These are phyloP conservation scores for Corymbia citriodora DNA, from an alignment of 441 rosid genomes.

Conservation along the genomic window DNA sequence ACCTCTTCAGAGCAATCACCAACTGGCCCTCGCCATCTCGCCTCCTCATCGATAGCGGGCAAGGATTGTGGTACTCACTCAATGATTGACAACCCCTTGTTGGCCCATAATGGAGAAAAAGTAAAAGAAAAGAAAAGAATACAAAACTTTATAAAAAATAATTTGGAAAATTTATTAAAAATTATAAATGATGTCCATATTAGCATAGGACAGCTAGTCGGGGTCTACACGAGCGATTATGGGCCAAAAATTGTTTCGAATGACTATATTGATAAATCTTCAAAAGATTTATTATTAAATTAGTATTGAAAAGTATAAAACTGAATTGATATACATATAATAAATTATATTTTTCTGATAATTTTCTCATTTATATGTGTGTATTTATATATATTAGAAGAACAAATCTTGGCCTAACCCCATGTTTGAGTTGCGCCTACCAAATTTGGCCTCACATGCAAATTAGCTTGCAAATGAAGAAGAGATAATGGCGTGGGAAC, in stretches of 20 bases:
- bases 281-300: fast-evolving
- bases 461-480: neutral
- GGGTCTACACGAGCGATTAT: fast-evolving
- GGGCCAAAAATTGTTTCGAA: neutral
- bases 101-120: fast-evolving
- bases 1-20: neutral
- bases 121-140: fast-evolving
- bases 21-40: fast-evolving
- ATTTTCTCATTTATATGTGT: neutral
- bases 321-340: neutral
- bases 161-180: neutral
- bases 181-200: neutral
- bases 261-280: neutral
- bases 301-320: fast-evolving
- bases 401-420: neutral
- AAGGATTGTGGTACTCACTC: fast-evolving
- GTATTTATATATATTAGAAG: neutral
- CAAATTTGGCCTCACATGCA: neutral
- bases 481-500: neutral
- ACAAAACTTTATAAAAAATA: neutral
- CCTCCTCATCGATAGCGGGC: neutral
- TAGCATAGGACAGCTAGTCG: fast-evolving
- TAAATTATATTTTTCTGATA: neutral
- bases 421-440: neutral
- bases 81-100: fast-evolving